A percentile compares a stretch with the other conserved stretches of the same genome.
phyloP scores from a whole-genome alignment of 2,329 filamentous ascomycete species.

The Albifimbria verrucaria region DNA sequence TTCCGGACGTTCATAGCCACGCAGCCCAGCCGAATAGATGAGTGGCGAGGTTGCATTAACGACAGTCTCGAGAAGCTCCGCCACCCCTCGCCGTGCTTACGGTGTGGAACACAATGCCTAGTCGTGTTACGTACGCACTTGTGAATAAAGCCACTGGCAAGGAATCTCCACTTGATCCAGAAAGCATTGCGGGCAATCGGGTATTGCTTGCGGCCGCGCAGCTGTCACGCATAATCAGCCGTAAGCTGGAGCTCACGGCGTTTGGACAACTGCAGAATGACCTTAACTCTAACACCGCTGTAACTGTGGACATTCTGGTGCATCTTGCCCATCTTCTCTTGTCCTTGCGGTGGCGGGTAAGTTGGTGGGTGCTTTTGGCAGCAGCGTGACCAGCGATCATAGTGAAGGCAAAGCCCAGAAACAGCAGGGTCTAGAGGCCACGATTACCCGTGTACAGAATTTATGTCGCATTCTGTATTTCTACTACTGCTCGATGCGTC shows the following conservation, averaged over 20 bases:
- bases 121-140: neutral
- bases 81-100: neutral
- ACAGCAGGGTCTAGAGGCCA: neutral
- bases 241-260: slow-evolving; percentile 3
- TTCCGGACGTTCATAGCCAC: neutral
- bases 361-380: slow-evolving; percentile 1
- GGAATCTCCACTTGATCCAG: neutral
- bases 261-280: slow-evolving; percentile 1
- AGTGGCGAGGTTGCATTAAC: slow-evolving; percentile 1
- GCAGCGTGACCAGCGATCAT: neutral
- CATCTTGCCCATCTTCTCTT: neutral
- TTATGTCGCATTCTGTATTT: slow-evolving; percentile 6
- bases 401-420: neutral
- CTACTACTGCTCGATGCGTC: slow-evolving; percentile 2
- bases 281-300: neutral
- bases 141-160: neutral
- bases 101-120: slow-evolving; percentile 1
- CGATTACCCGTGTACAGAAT: neutral
- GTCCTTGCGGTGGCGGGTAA: slow-evolving; percentile 2
- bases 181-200: neutral
- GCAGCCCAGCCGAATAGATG: neutral
- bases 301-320: neutral
- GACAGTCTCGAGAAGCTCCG: neutral
- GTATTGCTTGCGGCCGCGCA: neutral
- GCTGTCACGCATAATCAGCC: slow-evolving; percentile 2